These are phyloP conservation scores for Lipomyces kockii DNA, from an alignment of 805 yeast genomes.

Conservation along the genomic window DNA sequence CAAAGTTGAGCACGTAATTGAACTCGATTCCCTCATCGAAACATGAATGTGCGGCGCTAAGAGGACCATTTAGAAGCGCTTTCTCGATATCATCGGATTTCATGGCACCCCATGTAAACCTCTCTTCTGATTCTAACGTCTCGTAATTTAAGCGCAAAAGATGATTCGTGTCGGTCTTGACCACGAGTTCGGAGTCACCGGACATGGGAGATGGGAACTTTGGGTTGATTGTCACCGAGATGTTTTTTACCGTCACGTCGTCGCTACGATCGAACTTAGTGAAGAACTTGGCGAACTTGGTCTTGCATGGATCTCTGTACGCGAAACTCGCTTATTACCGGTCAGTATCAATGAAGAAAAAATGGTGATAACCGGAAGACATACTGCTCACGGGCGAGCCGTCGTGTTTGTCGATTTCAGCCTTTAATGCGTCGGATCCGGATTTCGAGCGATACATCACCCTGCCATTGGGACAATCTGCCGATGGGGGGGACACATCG, in stretches of 20 bases:
- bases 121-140: slow-evolving; percentile 15
- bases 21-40: slow-evolving; percentile 20
- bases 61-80: slow-evolving; percentile 10
- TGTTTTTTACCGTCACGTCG: not conserved
- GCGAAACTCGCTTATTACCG: slow-evolving; percentile 8
- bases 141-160: slow-evolving; percentile 9
- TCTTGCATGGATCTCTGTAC: slow-evolving; percentile 21
- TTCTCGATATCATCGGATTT: not conserved
- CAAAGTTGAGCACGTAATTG: slow-evolving; percentile 13
- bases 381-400: slow-evolving; percentile 12
- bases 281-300: slow-evolving; percentile 18
- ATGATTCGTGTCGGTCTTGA: slow-evolving; percentile 17
- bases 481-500: slow-evolving; percentile 13
- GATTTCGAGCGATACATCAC: slow-evolving; percentile 18
- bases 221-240: slow-evolving; percentile 18
- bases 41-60: slow-evolving; percentile 21
- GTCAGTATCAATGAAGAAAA: too few relatives aligned
- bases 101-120: slow-evolving; percentile 8
- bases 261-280: slow-evolving; percentile 2
- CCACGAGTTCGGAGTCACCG: slow-evolving; percentile 7
- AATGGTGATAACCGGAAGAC: not conserved
- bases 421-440: slow-evolving; percentile 13
- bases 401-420: not conserved
- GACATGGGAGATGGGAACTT: slow-evolving; percentile 16
- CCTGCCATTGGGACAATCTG: slow-evolving; percentile 10